Base-by-base conservation (phyloP, 2,329 filamentous ascomycete species). In the Trichophyton verrucosum region DNA sequence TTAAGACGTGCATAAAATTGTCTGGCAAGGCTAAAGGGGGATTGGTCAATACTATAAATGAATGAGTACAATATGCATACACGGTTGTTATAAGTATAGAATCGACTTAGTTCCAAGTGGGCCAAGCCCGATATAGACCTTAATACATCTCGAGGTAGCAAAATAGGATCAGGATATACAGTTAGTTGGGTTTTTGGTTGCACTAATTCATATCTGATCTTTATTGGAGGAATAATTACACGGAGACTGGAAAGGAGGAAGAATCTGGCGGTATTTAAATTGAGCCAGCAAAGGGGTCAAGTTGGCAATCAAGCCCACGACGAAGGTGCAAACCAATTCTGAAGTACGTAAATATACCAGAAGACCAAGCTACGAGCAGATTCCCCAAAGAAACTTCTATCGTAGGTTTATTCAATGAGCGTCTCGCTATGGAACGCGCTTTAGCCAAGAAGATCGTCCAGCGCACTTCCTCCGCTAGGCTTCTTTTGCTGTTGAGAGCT, bases 381-480 rank as follows among this genome's bases (percentile, higher is more conserved):
- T n/a, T n/a, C 42, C 1, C 42, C 42, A 1, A 46, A 46, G 42
- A 1, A 46, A 7, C 6, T 46, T 46, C 17, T n/a, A 46, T 11
- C 44, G 22, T 47, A 24, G 44, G 44, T 22, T 46, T 46, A n/a
- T n/a, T 47, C 20, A 47, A 22, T 8, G 7, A 47, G 22, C 20
- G 13, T 5, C 49, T 27, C 6, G n/a, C 4, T 9, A 13, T 24
- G 5, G 49, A 57, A 17, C 8, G 22, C 6, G 27, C 9, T 40
- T 68, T 66, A 76, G 61, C 74, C 74, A 47, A 76, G 66, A 60
- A 76, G 61, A 62, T 76, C 74, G 67, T 76, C 73, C 57, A 76
- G 65, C 51, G 68, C 72, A 8, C 73, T 74, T 62, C 73, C 71
- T 42, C 68, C 15, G 70, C 67, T 60, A 70, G 69, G 58, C 68